Conservation (phyloP, 768 basidiomycete genomes). For the Xerocomus potaroensis region DNA sequence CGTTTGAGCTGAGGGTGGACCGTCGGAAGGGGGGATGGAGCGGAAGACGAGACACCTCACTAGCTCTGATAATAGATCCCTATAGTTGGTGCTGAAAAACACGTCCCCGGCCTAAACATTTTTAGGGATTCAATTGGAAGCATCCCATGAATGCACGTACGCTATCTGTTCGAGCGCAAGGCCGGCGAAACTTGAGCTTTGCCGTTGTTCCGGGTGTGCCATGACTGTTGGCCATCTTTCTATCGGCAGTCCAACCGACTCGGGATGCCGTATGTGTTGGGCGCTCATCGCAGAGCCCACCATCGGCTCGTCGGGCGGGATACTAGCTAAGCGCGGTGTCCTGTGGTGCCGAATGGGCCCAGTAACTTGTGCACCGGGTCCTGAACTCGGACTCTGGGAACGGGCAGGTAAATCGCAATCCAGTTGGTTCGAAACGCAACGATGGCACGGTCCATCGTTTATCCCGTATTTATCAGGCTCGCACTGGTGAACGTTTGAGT, state of each 20-base stretch:
- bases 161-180: not conserved
- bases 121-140: not conserved
- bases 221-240: conserved; percentile 1
- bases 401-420: conserved; percentile 15
- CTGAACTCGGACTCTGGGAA: conserved; percentile 22
- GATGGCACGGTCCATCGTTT: conserved; percentile 18
- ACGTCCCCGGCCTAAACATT: conserved; percentile 5
- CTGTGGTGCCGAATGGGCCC: conserved; percentile 3
- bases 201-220: conserved; percentile 5
- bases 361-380: conserved; percentile 6
- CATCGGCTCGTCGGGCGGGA: conserved; percentile 6
- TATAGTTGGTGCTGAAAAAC: conserved; percentile 2
- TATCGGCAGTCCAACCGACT: not conserved
- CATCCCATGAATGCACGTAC: conserved; percentile 10
- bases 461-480: conserved; percentile 12
- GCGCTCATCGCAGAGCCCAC: not conserved
- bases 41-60: conserved; percentile 8
- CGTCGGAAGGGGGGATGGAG: not conserved
- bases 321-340: conserved; percentile 4
- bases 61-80: conserved; percentile 7
- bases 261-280: conserved; percentile 9
- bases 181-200: not conserved
- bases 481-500: conserved; percentile 17
- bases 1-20: conserved; percentile 7
- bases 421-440: conserved; percentile 13